phyloP scores from a whole-genome alignment of 805 yeast genomes.

The Yamadazyma nakazawae region DNA sequence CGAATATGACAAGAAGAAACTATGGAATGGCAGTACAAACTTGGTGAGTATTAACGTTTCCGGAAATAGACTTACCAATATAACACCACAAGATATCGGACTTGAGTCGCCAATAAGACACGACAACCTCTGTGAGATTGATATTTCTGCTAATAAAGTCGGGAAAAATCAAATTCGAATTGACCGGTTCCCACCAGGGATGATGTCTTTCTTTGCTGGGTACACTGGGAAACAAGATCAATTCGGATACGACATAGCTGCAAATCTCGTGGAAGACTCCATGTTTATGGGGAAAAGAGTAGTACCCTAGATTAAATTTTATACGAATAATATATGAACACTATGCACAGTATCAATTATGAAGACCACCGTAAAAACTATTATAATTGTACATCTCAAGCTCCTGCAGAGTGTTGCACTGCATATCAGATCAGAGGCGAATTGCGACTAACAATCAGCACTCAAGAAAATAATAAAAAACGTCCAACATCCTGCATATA shows the following conservation, averaged over 20 bases:
- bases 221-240: slow-evolving; percentile 16
- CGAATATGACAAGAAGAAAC: slow-evolving; percentile 6
- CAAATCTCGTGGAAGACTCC: slow-evolving; percentile 12
- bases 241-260: slow-evolving; percentile 21
- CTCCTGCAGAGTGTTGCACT: too few relatives aligned
- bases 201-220: slow-evolving; percentile 15
- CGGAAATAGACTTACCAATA: slow-evolving; percentile 13
- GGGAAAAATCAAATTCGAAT: slow-evolving; percentile 1
- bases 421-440: too few relatives aligned
- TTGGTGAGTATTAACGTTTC: slow-evolving; percentile 13
- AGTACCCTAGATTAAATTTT: background rate
- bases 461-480: too few relatives aligned
- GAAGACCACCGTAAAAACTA: background rate
- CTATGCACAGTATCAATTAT: background rate
- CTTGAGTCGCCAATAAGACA: slow-evolving; percentile 9
- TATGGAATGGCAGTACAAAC: slow-evolving; percentile 5
- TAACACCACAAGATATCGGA: slow-evolving; percentile 14
- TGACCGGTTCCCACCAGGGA: slow-evolving; percentile 6
- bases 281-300: slow-evolving; percentile 16
- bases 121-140: slow-evolving; percentile 15
- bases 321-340: background rate
- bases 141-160: slow-evolving; percentile 16
- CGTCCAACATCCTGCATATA: slow-evolving; percentile 6
- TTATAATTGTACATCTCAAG: too few relatives aligned
- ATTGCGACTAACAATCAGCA: too few relatives aligned